phyloP scores from a whole-genome alignment of 2,329 filamentous ascomycete genomes.

The Ampelomyces quisqualis region DNA sequence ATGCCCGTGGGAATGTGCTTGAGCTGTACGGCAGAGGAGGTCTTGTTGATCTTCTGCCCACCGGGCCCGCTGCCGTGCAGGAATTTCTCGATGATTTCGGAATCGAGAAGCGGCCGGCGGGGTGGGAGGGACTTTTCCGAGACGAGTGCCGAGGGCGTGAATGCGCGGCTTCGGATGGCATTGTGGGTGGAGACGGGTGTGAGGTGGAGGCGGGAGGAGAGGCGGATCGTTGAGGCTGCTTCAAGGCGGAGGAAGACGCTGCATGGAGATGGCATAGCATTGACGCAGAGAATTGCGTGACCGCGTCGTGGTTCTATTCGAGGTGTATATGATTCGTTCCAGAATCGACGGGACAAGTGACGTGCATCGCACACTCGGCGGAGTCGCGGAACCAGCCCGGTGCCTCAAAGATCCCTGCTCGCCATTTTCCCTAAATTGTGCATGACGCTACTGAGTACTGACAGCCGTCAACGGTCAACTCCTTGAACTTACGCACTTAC shows the following conservation, averaged over 20 bases:
- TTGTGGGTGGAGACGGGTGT: conserved; percentile 7
- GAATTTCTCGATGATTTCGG: conserved; percentile 80
- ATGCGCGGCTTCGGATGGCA: conserved; percentile 14
- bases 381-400: neutral
- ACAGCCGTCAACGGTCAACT: too few relatives aligned
- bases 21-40: conserved; percentile 88
- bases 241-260: conserved; percentile 9
- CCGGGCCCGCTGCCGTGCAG: conserved; percentile 90
- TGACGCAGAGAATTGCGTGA: neutral
- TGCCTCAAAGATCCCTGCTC: neutral
- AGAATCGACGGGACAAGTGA: neutral
- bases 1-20: conserved; percentile 88
- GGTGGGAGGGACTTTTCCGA: conserved; percentile 57
- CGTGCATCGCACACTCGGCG: neutral
- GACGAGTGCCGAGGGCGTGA: conserved; percentile 15
- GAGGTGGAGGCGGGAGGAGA: conserved; percentile 4
- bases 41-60: conserved; percentile 99
- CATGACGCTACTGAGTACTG: neutral
- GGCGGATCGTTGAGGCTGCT: conserved; percentile 10
- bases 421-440: neutral
- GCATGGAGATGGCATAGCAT: conserved; percentile 26
- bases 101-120: conserved; percentile 71
- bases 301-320: neutral
- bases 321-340: too few relatives aligned
- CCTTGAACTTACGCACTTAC: too few relatives aligned